These are phyloP conservation scores for Musa beccarii DNA, from an alignment of 176 grass and related monocot genomes.

Conservation along the genomic window DNA sequence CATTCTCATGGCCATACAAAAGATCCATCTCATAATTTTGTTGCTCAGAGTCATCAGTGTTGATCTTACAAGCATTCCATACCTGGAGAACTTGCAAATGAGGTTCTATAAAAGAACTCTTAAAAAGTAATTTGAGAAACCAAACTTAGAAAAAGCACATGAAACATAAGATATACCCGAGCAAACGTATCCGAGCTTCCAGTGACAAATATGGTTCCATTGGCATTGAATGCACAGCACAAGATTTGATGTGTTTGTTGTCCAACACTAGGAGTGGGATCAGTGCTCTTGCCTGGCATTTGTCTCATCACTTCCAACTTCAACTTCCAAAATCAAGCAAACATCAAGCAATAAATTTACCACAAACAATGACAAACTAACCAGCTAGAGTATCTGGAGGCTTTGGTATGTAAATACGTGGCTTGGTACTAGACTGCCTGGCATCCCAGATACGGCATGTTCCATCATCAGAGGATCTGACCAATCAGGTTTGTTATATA, in stretches of 20 bases:
- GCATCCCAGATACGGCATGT: constrained; percentile 99
- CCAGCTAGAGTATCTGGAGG: constrained; percentile 69
- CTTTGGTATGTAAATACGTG: constrained; percentile 77
- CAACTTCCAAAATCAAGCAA: constrained; percentile 5
- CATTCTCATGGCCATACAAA: constrained; percentile 96
- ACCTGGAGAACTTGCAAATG: constrained; percentile 55
- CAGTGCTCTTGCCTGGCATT: constrained; percentile 59
- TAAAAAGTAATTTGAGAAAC: constrained; percentile 11
- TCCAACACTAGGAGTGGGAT: constrained; percentile 63
- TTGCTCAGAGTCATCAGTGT: constrained; percentile 62
- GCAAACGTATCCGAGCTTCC: constrained; percentile 93
- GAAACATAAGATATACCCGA: constrained; percentile 37
- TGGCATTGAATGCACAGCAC: constrained; percentile 95
- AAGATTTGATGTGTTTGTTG: constrained; percentile 77
- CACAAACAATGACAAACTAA: constrained; percentile 36
- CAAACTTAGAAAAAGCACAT: not conserved
- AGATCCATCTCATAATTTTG: constrained; percentile 90
- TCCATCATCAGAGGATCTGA: constrained; percentile 96
- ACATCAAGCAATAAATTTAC: constrained; percentile 1
- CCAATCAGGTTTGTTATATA: constrained; percentile 24
- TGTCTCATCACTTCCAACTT: constrained; percentile 11
- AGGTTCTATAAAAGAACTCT: constrained; percentile 16
- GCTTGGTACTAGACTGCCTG: constrained; percentile 56
- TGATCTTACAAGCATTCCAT: constrained; percentile 94
- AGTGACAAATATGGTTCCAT: constrained; percentile 97